Conservation (phyloP, 345 rosid genomes). For the Adansonia digitata region DNA sequence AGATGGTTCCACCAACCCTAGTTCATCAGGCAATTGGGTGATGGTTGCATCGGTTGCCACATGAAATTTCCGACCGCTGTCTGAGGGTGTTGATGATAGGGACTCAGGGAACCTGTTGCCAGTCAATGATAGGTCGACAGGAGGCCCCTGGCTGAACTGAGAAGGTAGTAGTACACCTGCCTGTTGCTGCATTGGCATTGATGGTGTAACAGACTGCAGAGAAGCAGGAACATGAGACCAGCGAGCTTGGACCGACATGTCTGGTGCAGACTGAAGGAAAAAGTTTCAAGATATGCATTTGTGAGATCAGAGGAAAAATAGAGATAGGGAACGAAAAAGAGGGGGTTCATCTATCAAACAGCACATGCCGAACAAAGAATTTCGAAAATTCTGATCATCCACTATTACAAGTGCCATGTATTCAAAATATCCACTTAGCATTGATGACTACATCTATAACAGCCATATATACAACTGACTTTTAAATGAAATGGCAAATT, state of each 20-base stretch:
- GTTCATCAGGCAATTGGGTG: slow-evolving; percentile 49
- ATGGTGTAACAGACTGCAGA: slow-evolving; percentile 43
- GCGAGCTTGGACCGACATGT: slow-evolving; percentile 65
- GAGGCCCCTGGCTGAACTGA: slow-evolving; percentile 51
- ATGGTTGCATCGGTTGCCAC: slow-evolving; percentile 35
- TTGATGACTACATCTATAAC: not conserved
- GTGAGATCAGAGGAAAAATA: not conserved
- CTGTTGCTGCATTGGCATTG: slow-evolving; percentile 64
- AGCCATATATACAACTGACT: not conserved
- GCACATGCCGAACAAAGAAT: not conserved
- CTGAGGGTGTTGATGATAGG: slow-evolving; percentile 38
- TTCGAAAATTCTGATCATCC: not conserved
- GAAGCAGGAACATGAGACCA: slow-evolving; percentile 76
- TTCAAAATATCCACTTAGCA: not conserved
- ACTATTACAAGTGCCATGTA: not conserved
- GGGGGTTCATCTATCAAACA: not conserved
- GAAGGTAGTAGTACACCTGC: slow-evolving; percentile 36
- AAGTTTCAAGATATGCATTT: slow-evolving; percentile 17
- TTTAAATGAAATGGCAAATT: not conserved
- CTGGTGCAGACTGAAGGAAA: slow-evolving; percentile 58
- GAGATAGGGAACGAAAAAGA: no score
- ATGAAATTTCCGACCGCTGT: slow-evolving; percentile 27
- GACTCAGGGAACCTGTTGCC: slow-evolving; percentile 48
- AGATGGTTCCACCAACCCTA: slow-evolving; percentile 56
- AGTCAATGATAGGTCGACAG: slow-evolving; percentile 42